Evolutionary conservation across 768 basidiomycete genomes (phyloP), one percentile per base, ranked within the genome.

Genomic region (Hysterangium stoloniferum): DNA sequence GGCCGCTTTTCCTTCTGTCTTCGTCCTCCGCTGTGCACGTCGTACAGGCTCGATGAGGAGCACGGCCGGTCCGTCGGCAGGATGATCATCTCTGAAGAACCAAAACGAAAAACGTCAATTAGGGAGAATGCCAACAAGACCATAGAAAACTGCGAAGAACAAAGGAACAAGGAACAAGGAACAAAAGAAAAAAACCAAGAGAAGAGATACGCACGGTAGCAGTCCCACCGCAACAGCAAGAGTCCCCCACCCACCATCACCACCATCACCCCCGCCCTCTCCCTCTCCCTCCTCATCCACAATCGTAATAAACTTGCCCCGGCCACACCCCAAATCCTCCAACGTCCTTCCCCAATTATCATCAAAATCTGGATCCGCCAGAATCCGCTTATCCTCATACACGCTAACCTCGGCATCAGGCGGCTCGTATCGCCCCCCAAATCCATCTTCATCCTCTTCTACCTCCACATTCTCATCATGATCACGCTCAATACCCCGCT

Each of bases 351-450:
- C 83, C 54, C 78, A 62, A 59, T 97, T 97, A 59, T 97, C 94
- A 40, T 90, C 85, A 75, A 86, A 95, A 61, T 98, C 95, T 6
- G 91, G 90, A 60, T 98, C 96, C 56, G 81, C 85, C 49, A 99
- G 67, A 38, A 99, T 66, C 37, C 93, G 75, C 58, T 85, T 83
- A 41, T 87, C 92, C 64, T 97, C 90, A 59, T 83, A 89, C 31
- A 94, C 84, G 57, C 80, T 85, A 9, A 93, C 80, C 38, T 87
- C 82, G n/a, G 71, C 60, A 37, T 63, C 60, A 3, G 68, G 68
- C 40, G 63, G 60, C 3, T 68, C 68, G 62, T 71, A 59, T 60
- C 71, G 66, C 8, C 59, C 57, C 0, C 36, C 52, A 22, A 58
- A 64, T 1, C 57, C 63, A 2, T 66, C 61, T n/a, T 45, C n/a